Base-by-base conservation (phyloP, 2,329 filamentous ascomycete species). In the Metarhizium sp. region DNA sequence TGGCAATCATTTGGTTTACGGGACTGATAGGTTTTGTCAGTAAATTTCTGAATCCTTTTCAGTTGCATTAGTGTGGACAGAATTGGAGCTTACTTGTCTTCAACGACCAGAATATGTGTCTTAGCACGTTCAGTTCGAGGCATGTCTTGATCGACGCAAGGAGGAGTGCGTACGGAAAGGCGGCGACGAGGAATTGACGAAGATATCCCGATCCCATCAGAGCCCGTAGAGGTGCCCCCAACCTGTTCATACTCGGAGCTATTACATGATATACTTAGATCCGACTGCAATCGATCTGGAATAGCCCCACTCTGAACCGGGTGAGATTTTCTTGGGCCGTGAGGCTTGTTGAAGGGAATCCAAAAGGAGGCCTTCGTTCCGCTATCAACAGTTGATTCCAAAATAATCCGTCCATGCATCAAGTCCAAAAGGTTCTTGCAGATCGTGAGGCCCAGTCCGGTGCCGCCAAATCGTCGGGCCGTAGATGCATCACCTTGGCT, bases 401-500 rank as follows among this genome's bases (percentile, higher is more conserved):
- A 73, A 0, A 75, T 77, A 59, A 94, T 92, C n/a, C 79, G 72
- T 6, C 89, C 89, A 57, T 82, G 81, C 89, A 94, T 92, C 30
- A 92, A 71, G 57, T 91, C 86, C 2, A 92, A 78, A 6, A 91
- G 75, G 59, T 90, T 90, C 68, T 92, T 92, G 71, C 84, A 88
- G 61, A 92, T 92, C 2, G 87, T 90, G 58, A 92, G 70, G 0
- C 89, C 89, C 0, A 92, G 72, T 1, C 88, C 88, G 1, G 88
- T 92, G 1, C 88, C 88, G 43, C 87, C 87, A 66, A 90, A 92
- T n/a, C 84, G 79, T 53, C 88, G 77, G 18, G 88, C 87, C 0
- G 88, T 92, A 3, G 87, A 91, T 1, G 87, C 83, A 64, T 92
- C 89, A 4, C 88, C 88, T 68, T 94, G 89, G 58, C 84, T 88